phyloP scores from a whole-genome alignment of 1,284 basidiomycete genomes.

The Acaromyces ingoldii region DNA sequence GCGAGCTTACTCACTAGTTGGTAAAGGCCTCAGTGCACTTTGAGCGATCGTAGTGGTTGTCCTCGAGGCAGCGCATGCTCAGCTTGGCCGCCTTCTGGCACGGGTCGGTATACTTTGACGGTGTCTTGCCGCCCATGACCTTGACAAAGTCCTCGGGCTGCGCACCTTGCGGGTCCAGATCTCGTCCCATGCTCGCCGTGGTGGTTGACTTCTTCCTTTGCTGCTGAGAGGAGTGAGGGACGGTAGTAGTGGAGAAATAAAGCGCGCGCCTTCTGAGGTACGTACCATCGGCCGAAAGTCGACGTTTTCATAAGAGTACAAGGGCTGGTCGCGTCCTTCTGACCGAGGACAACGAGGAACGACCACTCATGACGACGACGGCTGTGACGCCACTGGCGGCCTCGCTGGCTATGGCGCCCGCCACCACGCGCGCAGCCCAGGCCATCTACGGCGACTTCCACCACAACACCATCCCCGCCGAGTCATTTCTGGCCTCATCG shows the following conservation, averaged over 20 bases:
- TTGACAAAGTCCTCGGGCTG: conserved; percentile 29
- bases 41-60: conserved; percentile 37
- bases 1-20: conserved; percentile 28
- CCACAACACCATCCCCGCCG: conserved; percentile 79
- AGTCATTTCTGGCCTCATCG: conserved; percentile 59
- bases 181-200: background rate
- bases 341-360: too few relatives aligned
- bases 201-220: too few relatives aligned
- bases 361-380: background rate
- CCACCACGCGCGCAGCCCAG: conserved; percentile 2
- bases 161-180: conserved; percentile 2
- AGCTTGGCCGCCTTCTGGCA: conserved; percentile 45
- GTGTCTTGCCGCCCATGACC: conserved; percentile 33
- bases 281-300: too few relatives aligned
- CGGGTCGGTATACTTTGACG: conserved; percentile 41
- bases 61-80: conserved; percentile 46
- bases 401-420: conserved; percentile 2
- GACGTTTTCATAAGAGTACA: too few relatives aligned
- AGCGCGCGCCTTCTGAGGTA: too few relatives aligned
- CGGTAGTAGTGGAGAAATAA: too few relatives aligned
- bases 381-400: background rate
- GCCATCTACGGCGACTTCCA: conserved; percentile 72
- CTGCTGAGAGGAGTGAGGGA: too few relatives aligned
- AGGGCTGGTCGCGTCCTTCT: too few relatives aligned
- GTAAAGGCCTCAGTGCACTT: conserved; percentile 42